Conservation (phyloP, 805 yeast genomes). For the Saccharomycopsis fibuligera region DNA sequence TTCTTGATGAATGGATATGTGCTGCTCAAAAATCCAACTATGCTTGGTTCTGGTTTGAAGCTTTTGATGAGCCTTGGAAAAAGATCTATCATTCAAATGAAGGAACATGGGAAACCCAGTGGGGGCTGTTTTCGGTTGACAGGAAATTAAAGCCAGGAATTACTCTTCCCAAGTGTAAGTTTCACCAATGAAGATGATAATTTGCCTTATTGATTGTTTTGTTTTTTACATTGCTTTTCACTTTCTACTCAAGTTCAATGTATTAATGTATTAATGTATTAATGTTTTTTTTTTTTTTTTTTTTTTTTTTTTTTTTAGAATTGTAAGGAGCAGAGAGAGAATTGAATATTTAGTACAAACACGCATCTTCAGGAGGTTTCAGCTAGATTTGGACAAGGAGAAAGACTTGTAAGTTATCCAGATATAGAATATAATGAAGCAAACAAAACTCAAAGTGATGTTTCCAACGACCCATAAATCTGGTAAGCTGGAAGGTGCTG, state of each 20-base stretch:
- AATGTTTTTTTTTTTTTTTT: not conserved
- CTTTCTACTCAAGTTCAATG: not conserved
- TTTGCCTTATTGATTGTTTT: not conserved
- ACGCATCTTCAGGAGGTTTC: no score
- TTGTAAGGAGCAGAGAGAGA: not conserved
- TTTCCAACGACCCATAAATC: slow-evolving; percentile 84
- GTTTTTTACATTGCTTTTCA: not conserved
- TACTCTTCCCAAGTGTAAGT: slow-evolving; percentile 12
- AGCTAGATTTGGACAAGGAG: no score
- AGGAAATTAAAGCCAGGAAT: slow-evolving; percentile 41
- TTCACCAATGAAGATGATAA: not conserved
- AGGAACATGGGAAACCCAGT: slow-evolving; percentile 59
- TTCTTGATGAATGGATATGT: slow-evolving; percentile 50
- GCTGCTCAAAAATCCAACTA: slow-evolving; percentile 30
- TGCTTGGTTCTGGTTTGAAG: slow-evolving; percentile 60
- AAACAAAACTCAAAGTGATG: slow-evolving; percentile 64
- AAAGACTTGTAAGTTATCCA: slow-evolving; percentile 66
- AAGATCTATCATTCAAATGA: slow-evolving; percentile 36
- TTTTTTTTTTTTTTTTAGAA: slow-evolving; percentile 3
- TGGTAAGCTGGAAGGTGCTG: slow-evolving; percentile 60
- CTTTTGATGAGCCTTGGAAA: slow-evolving; percentile 73
- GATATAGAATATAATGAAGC: slow-evolving; percentile 71
- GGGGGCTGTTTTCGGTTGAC: slow-evolving; percentile 56
- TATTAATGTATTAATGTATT: no score
- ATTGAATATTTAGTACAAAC: not conserved